These are phyloP conservation scores for Xylaria multiplex DNA, from an alignment of 2,329 filamentous ascomycete species.

Conservation along the genomic window DNA sequence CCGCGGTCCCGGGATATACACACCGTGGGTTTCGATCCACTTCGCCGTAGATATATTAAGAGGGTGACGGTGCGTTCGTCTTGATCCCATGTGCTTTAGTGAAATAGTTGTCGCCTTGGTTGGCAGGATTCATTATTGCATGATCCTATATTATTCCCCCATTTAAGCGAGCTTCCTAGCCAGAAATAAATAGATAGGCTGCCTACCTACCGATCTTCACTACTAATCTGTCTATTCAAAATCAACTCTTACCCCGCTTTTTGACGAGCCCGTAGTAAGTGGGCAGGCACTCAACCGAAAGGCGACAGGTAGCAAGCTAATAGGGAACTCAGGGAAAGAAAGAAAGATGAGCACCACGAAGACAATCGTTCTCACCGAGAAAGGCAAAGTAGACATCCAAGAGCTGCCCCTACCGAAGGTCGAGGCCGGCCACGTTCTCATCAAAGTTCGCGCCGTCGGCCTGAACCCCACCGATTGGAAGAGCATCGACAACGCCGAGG, in stretches of 20 bases:
- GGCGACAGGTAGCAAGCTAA: not conserved
- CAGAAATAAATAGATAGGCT: not conserved
- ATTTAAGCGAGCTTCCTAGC: not conserved
- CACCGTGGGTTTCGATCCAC: too few relatives aligned
- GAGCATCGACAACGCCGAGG: constrained; percentile 39
- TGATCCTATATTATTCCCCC: too few relatives aligned
- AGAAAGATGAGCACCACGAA: constrained; percentile 33
- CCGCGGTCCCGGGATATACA: too few relatives aligned
- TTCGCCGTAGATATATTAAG: not conserved
- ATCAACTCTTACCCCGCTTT: not conserved
- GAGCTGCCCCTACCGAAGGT: constrained; percentile 42
- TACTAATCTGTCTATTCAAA: not conserved
- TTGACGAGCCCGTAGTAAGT: not conserved
- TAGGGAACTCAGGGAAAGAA: not conserved
- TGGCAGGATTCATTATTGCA: not conserved
- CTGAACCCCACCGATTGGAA: constrained; percentile 53
- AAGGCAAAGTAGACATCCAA: constrained; percentile 40
- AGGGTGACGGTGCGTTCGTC: not conserved
- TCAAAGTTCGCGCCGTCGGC: constrained; percentile 50
- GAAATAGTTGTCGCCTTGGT: not conserved
- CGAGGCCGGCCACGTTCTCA: constrained; percentile 46
- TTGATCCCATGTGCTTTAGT: not conserved
- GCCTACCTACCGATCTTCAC: not conserved
- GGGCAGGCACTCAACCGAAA: not conserved
- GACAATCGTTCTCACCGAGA: constrained; percentile 38